phyloP scores from a whole-genome alignment of 176 grass and related monocot genomes.

The Echinochloa phyllopogon region DNA sequence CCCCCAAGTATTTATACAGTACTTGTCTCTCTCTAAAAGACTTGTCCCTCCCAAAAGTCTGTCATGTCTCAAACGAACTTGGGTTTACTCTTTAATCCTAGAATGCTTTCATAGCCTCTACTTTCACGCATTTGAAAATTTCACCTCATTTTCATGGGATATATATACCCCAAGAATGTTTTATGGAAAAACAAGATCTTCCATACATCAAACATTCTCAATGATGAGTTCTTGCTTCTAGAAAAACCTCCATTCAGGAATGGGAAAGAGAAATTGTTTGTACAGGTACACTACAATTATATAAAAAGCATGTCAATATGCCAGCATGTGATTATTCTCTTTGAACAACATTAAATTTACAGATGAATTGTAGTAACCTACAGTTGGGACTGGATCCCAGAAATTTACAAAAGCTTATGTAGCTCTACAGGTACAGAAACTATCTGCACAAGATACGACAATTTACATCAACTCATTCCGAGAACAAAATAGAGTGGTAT shows the following conservation, averaged over 20 bases:
- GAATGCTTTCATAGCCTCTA: background rate
- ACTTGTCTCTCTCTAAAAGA: background rate
- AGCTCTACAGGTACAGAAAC: slow-evolving; percentile 32
- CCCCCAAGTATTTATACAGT: no score
- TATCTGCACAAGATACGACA: slow-evolving; percentile 37
- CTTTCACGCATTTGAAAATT: no score
- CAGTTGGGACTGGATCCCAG: slow-evolving; percentile 31
- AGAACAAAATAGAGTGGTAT: slow-evolving; percentile 28
- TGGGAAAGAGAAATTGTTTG: background rate
- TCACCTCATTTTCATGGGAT: background rate
- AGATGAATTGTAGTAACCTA: slow-evolving; percentile 22
- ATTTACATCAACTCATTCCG: background rate
- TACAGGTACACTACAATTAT: background rate
- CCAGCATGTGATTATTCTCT: slow-evolving; percentile 17
- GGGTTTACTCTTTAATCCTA: background rate
- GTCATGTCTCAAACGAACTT: no score
- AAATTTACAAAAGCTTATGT: slow-evolving; percentile 34
- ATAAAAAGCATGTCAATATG: background rate
- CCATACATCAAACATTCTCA: background rate
- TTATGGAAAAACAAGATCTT: background rate
- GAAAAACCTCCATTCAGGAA: background rate
- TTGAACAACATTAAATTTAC: slow-evolving; percentile 39
- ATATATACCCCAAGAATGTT: background rate
- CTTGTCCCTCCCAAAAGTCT: no score
- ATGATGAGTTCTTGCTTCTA: background rate